Evolutionary conservation across 805 yeast genomes (phyloP).

Genomic region (Zygoascus tannicola): DNA sequence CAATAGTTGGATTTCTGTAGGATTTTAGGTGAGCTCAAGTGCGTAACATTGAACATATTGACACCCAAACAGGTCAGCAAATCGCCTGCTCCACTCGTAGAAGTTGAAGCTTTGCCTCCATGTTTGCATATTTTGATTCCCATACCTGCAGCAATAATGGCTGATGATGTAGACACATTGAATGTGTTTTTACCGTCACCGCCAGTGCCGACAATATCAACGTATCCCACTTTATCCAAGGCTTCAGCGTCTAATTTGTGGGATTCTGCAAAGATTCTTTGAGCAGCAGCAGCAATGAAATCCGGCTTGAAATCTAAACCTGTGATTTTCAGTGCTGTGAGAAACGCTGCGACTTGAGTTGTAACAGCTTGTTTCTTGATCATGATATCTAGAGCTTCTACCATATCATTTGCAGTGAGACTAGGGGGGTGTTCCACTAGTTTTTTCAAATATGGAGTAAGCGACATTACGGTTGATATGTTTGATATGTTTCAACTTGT

Average conservation of each 20-base stretch:
- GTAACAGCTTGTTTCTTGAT: constrained; percentile 54
- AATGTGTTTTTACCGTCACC: constrained; percentile 98
- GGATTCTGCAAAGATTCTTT: constrained; percentile 51
- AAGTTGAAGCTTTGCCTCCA: constrained; percentile 95
- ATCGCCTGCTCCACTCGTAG: constrained; percentile 91
- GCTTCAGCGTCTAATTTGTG: constrained; percentile 15
- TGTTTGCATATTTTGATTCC: constrained; percentile 77
- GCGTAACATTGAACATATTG: constrained; percentile 61
- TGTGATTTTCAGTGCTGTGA: constrained; percentile 63
- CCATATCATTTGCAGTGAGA: constrained; percentile 55
- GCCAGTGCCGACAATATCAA: constrained; percentile 97
- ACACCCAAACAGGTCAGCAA: constrained; percentile 72
- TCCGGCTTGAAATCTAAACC: constrained; percentile 76
- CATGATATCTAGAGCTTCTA: constrained; percentile 51
- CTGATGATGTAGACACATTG: constrained; percentile 91
- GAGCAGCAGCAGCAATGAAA: constrained; percentile 78
- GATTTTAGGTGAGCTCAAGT: constrained; percentile 49
- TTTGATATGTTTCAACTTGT: too few species aligned
- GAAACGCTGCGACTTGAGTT: constrained; percentile 66
- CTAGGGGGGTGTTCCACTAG: constrained; percentile 51
- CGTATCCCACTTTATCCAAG: constrained; percentile 37
- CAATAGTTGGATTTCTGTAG: constrained; percentile 41
- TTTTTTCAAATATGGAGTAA: constrained; percentile 56
- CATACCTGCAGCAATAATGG: constrained; percentile 90
- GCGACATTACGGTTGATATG: too few species aligned